Evolutionary conservation across 2,329 filamentous ascomycete genomes (phyloP).

Genomic region (Cladosporium sp.): DNA sequence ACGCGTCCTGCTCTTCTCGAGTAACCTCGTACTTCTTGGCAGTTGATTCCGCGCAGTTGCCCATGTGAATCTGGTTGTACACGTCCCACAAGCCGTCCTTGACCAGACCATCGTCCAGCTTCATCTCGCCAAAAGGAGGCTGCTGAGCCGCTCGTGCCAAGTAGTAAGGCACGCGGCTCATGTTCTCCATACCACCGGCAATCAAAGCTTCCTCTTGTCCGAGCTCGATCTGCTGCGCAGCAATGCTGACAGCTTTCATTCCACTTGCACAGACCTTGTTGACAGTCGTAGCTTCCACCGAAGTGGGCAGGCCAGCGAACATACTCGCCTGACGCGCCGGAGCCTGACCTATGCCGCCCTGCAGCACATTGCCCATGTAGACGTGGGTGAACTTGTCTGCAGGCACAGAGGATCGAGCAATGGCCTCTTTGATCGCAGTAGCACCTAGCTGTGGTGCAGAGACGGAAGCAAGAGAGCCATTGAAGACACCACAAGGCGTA

Average conservation of each 20-base stretch:
- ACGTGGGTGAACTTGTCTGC: constrained; percentile 79
- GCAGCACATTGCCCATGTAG: constrained; percentile 95
- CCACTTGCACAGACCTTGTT: constrained; percentile 99
- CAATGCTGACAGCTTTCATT: constrained; percentile 84
- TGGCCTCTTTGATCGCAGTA: constrained; percentile 83
- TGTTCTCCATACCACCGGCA: constrained; percentile 97
- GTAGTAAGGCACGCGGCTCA: constrained; percentile 92
- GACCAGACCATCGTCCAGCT: constrained; percentile 85
- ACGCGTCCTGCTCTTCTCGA: constrained; percentile 83
- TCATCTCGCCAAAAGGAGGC: constrained; percentile 80
- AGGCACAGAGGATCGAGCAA: constrained; percentile 81
- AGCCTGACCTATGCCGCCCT: constrained; percentile 78
- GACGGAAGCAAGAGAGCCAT: constrained; percentile 80
- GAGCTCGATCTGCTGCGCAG: constrained; percentile 91
- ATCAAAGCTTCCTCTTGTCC: constrained; percentile 83
- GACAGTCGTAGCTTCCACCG: constrained; percentile 82
- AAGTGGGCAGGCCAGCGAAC: constrained; percentile 77
- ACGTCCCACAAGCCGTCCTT: constrained; percentile 95
- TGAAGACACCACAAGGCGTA: constrained; percentile 94
- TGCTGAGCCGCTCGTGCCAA: constrained; percentile 75
- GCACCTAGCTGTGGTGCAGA: constrained; percentile 85
- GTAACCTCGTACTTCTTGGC: constrained; percentile 81
- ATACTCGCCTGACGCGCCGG: constrained; percentile 88
- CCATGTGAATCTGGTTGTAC: constrained; percentile 97
- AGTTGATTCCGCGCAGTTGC: constrained; percentile 90